phyloP scores from a whole-genome alignment of 371 early-diverging fungal species.

The Fennellomyces sp. region DNA sequence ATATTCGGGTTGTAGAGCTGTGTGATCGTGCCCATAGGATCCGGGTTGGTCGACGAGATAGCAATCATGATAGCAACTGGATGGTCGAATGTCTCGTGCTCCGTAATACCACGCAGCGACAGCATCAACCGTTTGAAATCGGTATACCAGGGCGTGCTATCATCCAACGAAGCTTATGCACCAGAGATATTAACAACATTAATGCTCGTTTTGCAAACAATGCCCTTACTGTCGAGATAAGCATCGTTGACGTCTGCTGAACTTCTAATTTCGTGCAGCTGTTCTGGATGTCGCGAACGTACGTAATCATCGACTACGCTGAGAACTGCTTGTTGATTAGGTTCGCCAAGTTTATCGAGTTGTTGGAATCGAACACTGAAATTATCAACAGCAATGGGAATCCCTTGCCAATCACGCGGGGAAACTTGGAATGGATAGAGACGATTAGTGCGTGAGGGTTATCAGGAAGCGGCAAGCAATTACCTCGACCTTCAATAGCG shows the following conservation, averaged over 20 bases:
- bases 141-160: slow-evolving; percentile 87
- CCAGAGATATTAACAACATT: not conserved
- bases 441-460: not conserved
- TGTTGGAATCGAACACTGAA: slow-evolving; percentile 74
- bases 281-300: slow-evolving; percentile 17
- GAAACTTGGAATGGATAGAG: slow-evolving; percentile 40
- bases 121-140: slow-evolving; percentile 74
- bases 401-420: slow-evolving; percentile 70
- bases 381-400: slow-evolving; percentile 64
- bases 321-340: slow-evolving; percentile 56
- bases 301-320: slow-evolving; percentile 62
- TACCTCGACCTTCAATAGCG: slow-evolving; percentile 75
- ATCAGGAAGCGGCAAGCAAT: slow-evolving; percentile 7
- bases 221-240: slow-evolving; percentile 54
- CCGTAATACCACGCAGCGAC: slow-evolving; percentile 68
- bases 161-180: slow-evolving; percentile 36
- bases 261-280: slow-evolving; percentile 24
- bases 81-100: slow-evolving; percentile 94
- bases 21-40: slow-evolving; percentile 74
- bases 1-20: slow-evolving; percentile 60
- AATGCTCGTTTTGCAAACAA: no score
- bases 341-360: slow-evolving; percentile 61
- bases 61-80: slow-evolving; percentile 86
- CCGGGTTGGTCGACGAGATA: slow-evolving; percentile 75
- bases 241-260: slow-evolving; percentile 47